Conservation (phyloP, 192 early-diverging fungal species). For the Coemansia sp. region DNA sequence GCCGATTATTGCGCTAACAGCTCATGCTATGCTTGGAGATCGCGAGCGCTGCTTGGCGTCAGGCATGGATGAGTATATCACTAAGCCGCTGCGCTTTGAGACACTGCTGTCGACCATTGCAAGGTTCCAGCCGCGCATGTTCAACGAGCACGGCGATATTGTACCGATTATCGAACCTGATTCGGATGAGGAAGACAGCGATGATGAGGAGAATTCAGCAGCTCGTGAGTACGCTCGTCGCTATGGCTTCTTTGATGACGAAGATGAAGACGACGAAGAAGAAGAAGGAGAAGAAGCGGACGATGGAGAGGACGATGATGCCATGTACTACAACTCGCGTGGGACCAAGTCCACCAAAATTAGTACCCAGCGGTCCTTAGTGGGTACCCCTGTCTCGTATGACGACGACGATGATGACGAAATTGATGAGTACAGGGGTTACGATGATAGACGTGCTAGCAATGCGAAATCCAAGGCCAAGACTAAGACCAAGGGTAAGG, state of each 20-base stretch:
- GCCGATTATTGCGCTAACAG: constrained; percentile 83
- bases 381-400: neutral
- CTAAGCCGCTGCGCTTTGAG: constrained; percentile 59
- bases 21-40: constrained; percentile 89
- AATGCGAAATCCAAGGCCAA: neutral
- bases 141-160: constrained; percentile 39
- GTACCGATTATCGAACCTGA: constrained; percentile 35
- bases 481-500: too few relatives aligned
- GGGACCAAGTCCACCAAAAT: too few relatives aligned
- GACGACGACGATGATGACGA: constrained; percentile 3
- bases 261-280: neutral
- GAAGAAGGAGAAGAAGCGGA: neutral
- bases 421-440: neutral
- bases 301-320: too few relatives aligned
- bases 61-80: constrained; percentile 81
- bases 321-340: too few relatives aligned
- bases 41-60: constrained; percentile 78
- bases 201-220: neutral
- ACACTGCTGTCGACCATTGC: constrained; percentile 42
- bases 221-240: too few relatives aligned
- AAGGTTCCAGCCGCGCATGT: constrained; percentile 51
- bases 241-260: neutral
- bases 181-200: constrained; percentile 1
- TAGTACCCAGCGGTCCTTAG: too few relatives aligned
- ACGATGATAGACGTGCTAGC: neutral